phyloP scores from a whole-genome alignment of 139 green algal species.

The Edaphochlamys debaryana region DNA sequence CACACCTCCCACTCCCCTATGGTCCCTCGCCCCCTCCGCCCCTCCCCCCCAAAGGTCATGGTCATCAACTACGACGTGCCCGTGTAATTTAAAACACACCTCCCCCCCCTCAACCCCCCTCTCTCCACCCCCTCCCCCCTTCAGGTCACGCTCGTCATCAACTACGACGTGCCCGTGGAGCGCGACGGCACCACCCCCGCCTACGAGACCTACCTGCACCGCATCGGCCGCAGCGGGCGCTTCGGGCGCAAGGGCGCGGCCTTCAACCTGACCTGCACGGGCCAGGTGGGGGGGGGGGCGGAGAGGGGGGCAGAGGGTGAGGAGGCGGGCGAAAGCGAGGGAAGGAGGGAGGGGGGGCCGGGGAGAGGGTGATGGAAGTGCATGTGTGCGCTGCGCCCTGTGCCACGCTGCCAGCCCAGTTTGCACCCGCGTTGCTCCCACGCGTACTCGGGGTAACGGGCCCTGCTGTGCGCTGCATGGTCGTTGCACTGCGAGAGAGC shows the following conservation, averaged over 20 bases:
- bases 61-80: no score
- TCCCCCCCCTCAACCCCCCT: background rate
- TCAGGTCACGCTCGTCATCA: conserved; percentile 98
- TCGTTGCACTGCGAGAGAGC: no score
- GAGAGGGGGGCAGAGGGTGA: no score
- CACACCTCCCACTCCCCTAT: no score
- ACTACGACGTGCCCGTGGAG: conserved; percentile 96
- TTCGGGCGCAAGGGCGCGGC: conserved; percentile 97
- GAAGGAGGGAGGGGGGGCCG: no score
- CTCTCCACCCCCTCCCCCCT: background rate
- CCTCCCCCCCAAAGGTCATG: no score
- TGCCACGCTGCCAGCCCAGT: no score
- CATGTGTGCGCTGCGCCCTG: background rate
- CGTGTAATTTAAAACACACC: no score
- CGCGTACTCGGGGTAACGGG: no score
- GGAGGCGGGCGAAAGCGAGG: background rate
- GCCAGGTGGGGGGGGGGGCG: background rate
- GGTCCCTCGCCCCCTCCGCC: background rate
- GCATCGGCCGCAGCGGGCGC: conserved; percentile 93
- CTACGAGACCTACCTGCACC: conserved; percentile 98
- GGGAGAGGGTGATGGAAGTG: background rate
- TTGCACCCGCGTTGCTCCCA: no score
- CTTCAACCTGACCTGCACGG: conserved; percentile 88
- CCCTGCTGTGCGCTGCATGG: no score
- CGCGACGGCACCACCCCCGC: conserved; percentile 78